These are phyloP conservation scores for Colletotrichum endophyticum DNA, from an alignment of 2,329 filamentous ascomycete genomes.

Conservation along the genomic window DNA sequence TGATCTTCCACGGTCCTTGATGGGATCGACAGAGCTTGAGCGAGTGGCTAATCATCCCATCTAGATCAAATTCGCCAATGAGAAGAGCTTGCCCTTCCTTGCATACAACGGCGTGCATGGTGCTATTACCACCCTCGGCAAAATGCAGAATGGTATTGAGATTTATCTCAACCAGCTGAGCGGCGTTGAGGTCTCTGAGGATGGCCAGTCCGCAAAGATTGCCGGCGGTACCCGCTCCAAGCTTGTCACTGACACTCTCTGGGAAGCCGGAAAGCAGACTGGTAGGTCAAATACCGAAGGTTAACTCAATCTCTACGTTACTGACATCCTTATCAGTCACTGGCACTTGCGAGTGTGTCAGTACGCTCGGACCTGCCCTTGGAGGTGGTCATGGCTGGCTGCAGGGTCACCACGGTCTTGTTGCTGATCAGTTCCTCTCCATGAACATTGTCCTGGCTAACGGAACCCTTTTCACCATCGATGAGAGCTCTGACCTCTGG, in stretches of 20 bases:
- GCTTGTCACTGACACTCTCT: slow-evolving; percentile 50
- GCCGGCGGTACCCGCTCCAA: slow-evolving; percentile 53
- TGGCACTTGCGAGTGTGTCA: slow-evolving; percentile 58
- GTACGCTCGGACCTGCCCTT: slow-evolving; percentile 52
- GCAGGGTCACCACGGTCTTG: slow-evolving; percentile 57
- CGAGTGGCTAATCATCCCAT: background rate
- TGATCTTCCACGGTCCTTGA: background rate
- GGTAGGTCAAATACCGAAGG: slow-evolving; percentile 27
- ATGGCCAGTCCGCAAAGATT: slow-evolving; percentile 51
- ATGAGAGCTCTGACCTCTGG: slow-evolving; percentile 54
- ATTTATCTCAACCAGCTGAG: slow-evolving; percentile 52
- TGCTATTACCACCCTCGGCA: slow-evolving; percentile 50
- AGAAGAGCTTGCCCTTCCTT: slow-evolving; percentile 52
- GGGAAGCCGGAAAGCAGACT: slow-evolving; percentile 55
- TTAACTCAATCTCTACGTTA: background rate
- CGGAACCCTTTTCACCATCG: slow-evolving; percentile 43
- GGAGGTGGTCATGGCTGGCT: slow-evolving; percentile 64
- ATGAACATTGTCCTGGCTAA: slow-evolving; percentile 57
- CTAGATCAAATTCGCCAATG: slow-evolving; percentile 48
- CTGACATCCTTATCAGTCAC: slow-evolving; percentile 37
- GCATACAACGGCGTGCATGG: slow-evolving; percentile 59
- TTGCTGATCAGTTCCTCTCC: slow-evolving; percentile 57
- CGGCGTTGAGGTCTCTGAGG: slow-evolving; percentile 42
- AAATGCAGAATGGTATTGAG: slow-evolving; percentile 53
- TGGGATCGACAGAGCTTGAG: background rate